Percentiles rank a stretch among this genome's conserved stretches.
phyloP scores from a whole-genome alignment of 257 asterid genomes.

The Coffea canephora region DNA sequence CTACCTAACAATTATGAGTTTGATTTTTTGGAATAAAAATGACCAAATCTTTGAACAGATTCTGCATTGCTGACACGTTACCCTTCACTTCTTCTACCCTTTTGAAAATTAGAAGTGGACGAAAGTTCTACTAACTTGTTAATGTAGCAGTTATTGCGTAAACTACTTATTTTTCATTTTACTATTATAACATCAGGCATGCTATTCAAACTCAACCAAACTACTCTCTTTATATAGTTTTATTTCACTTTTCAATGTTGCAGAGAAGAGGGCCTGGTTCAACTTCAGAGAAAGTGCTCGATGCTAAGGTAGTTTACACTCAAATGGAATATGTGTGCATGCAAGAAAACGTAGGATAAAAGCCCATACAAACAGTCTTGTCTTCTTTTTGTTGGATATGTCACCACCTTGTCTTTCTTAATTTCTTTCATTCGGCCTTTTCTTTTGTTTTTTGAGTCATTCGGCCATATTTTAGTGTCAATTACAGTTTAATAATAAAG shows the following conservation, averaged over 20 bases:
- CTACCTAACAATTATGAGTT: slow-evolving; percentile 23
- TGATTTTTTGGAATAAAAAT: slow-evolving; percentile 24
- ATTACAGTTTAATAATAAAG: neutral
- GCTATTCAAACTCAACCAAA: neutral
- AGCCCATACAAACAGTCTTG: neutral
- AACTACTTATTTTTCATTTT: neutral
- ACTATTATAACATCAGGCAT: neutral
- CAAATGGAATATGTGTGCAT: neutral
- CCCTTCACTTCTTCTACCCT: slow-evolving; percentile 13
- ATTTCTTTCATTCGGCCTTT: neutral
- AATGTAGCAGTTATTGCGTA: neutral
- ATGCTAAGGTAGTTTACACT: slow-evolving; percentile 67
- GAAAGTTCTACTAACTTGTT: neutral
- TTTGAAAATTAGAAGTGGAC: slow-evolving; percentile 1
- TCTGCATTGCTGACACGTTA: slow-evolving; percentile 41
- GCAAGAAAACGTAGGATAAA: neutral
- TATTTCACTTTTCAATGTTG: slow-evolving; percentile 24
- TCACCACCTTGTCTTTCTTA: slow-evolving; percentile 2
- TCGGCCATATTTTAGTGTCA: neutral
- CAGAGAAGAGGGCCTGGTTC: slow-evolving; percentile 80
- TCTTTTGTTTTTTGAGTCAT: neutral
- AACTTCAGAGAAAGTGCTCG: slow-evolving; percentile 60
- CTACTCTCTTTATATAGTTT: neutral
- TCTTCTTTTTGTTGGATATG: neutral
- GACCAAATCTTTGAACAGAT: slow-evolving; percentile 31